phyloP scores from a whole-genome alignment of 805 yeast species.

The Candida tallmaniae region DNA sequence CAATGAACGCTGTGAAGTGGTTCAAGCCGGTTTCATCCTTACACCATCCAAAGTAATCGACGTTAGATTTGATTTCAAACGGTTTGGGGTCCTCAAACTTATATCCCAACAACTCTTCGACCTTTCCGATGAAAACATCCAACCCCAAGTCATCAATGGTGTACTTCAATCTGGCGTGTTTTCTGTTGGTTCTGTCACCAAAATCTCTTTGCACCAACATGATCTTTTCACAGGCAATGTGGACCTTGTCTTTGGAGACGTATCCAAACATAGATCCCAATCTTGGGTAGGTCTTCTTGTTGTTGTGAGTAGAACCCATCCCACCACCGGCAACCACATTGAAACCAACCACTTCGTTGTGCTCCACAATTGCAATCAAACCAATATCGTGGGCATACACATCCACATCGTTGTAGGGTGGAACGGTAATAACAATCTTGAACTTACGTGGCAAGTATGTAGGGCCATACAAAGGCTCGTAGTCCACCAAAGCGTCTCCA shows the following conservation, averaged over 20 bases:
- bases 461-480: conserved; percentile 85
- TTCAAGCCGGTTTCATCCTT: conserved; percentile 78
- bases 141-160: conserved; percentile 94
- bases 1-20: conserved; percentile 92
- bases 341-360: conserved; percentile 68
- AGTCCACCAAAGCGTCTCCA: conserved; percentile 75
- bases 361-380: conserved; percentile 76
- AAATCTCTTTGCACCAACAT: conserved; percentile 91
- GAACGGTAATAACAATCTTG: conserved; percentile 90
- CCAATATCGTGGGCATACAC: conserved; percentile 96
- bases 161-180: conserved; percentile 96
- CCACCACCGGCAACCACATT: conserved; percentile 96
- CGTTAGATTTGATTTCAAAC: conserved; percentile 78
- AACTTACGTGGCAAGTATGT: conserved; percentile 92
- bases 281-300: conserved; percentile 94
- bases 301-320: conserved; percentile 98
- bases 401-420: conserved; percentile 95
- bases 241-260: conserved; percentile 61
- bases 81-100: conserved; percentile 66
- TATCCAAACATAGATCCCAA: conserved; percentile 86
- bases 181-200: conserved; percentile 95
- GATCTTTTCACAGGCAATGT: conserved; percentile 80
- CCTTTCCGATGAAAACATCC: conserved; percentile 71
- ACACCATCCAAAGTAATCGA: conserved; percentile 92
- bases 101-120: conserved; percentile 79